Conservation (phyloP, 768 basidiomycete species). For the Crassisporium funariophilum region DNA sequence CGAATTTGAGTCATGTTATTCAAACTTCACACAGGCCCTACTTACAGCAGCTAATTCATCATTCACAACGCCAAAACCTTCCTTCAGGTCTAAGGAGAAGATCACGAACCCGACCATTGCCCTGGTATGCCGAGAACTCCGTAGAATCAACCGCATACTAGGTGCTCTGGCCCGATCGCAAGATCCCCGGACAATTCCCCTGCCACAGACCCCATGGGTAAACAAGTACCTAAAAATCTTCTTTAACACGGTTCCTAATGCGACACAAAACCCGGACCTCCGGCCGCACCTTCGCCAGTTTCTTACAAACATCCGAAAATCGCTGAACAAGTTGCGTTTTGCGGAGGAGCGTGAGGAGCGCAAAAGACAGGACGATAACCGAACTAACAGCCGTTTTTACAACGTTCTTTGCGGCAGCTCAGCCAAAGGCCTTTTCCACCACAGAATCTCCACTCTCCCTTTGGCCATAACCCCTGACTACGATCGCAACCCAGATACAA, state of each 20-base stretch:
- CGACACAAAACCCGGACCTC: background rate
- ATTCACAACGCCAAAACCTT: background rate
- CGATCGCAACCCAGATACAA: too few relatives aligned
- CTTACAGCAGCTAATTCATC: conserved; percentile 1
- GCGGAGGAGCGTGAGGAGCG: conserved; percentile 1
- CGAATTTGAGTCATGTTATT: background rate
- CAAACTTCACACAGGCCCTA: background rate
- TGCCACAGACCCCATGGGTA: background rate
- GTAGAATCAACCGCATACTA: background rate
- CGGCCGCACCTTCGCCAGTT: conserved; percentile 1
- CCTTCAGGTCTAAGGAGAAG: background rate
- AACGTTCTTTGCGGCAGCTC: conserved; percentile 1
- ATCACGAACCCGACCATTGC: background rate
- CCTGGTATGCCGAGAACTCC: background rate
- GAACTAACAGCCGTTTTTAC: background rate
- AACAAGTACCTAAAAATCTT: background rate
- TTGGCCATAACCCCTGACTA: too few relatives aligned
- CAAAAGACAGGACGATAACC: background rate
- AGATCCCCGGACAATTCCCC: background rate
- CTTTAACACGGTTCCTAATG: background rate
- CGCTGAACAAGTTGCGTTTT: conserved; percentile 5
- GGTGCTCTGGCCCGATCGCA: background rate
- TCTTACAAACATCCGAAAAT: background rate
- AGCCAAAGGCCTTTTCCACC: background rate
- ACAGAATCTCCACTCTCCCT: too few relatives aligned